Evolutionary conservation across 2,329 filamentous ascomycete species (phyloP), one percentile per base, ranked within the genome.

Genomic region (Didymella keratinophila): DNA sequence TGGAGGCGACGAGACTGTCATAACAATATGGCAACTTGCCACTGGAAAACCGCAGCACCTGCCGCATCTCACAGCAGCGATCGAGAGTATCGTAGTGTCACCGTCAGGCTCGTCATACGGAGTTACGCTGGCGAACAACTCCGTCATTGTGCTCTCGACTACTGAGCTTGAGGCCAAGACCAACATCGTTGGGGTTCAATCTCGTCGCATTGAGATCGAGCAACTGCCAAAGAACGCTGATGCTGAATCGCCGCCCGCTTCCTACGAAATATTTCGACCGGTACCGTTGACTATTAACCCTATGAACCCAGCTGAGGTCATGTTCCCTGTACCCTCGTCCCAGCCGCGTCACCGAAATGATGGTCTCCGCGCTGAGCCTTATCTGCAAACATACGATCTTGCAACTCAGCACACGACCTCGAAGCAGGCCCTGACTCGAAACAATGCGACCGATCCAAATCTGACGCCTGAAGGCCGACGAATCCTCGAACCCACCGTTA

Each of bases 11-110:
- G 95, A 99, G 78, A 93, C 92, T 8, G 90, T 92, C 20, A 82
- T 99, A 41, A 91, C 97, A 9, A 81, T 97, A 30, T 98, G 93
- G 93, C 95, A 99, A 78, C 82, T 97, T 56, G 91, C 96, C 66
- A 97, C 94, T 0, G 88, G 88, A 62, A 89, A 89, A 73, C 87
- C 87, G 70, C 90, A 95, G 71, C 92, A 89, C 71, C 81, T 99
- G 27, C 95, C 95, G n/a, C 93, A 98, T 83, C 83, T 99, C 56
- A 89, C 91, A 23, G 91, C 92, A 6, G 87, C 88, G 25, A 90
- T 99, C 34, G 90, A 95, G 73, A 92, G 90, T 67, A 85, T 99
- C 42, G 88, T 90, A 4, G 86, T 99, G 32, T 97, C 93, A 16
- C 84, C 89, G 0, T 83, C 81, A 18, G 94, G 95, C 6, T 86